Conservation (phyloP, 345 rosid genomes). For the Schrenkiella parvula region DNA sequence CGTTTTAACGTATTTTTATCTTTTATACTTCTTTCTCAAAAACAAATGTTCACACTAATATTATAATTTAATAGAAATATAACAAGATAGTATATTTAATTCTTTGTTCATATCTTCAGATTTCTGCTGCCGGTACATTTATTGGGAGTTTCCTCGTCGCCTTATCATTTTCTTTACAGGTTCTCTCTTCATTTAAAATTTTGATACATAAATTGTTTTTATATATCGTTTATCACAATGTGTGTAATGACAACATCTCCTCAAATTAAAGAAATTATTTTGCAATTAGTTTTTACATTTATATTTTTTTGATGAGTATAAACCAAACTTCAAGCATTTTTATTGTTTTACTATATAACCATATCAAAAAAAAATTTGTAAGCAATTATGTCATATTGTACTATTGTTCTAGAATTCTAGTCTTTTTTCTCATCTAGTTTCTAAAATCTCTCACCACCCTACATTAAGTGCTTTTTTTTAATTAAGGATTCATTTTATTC, state of each 20-base stretch:
- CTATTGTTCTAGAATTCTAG: background rate
- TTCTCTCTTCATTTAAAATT: background rate
- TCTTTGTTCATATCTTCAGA: conserved; percentile 32
- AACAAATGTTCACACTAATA: background rate
- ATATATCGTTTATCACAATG: background rate
- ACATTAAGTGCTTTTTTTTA: no score
- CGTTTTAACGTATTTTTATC: background rate
- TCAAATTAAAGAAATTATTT: no score
- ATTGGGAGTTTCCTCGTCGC: conserved; percentile 57
- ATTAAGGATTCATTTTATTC: background rate
- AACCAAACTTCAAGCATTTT: no score
- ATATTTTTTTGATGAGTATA: no score
- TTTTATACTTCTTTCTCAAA: background rate
- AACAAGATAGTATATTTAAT: no score
- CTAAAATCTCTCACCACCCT: no score
- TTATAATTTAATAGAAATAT: background rate
- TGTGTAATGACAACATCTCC: background rate
- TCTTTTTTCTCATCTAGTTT: background rate
- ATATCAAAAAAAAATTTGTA: no score
- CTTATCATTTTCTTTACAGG: conserved; percentile 55
- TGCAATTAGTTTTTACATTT: no score
- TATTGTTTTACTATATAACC: background rate
- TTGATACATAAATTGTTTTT: background rate
- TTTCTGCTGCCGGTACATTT: conserved; percentile 82
- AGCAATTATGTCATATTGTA: background rate